These are phyloP conservation scores for Yamadazyma diospyri DNA, from an alignment of 1,139 yeast genomes.

Conservation along the genomic window DNA sequence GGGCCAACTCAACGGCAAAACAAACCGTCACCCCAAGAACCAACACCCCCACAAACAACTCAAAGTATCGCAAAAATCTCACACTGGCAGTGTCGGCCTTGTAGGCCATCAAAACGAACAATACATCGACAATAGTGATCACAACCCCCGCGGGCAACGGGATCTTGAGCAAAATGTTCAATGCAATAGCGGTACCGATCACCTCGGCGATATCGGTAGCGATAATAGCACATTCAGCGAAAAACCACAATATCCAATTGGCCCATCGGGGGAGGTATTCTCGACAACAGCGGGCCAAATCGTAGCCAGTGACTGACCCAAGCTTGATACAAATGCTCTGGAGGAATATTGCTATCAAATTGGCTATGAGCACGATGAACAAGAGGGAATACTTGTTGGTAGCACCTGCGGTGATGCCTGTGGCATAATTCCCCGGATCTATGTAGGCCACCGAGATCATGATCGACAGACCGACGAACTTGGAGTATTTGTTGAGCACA, in stretches of 20 bases:
- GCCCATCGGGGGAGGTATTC: slow-evolving; percentile 60
- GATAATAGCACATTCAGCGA: slow-evolving; percentile 77
- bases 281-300: slow-evolving; percentile 68
- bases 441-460: slow-evolving; percentile 77
- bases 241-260: slow-evolving; percentile 53
- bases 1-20: slow-evolving; percentile 64
- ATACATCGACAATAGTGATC: slow-evolving; percentile 67
- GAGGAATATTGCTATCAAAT: slow-evolving; percentile 67
- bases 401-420: slow-evolving; percentile 79
- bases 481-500: slow-evolving; percentile 40
- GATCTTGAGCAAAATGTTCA: slow-evolving; percentile 62
- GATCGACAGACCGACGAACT: slow-evolving; percentile 75
- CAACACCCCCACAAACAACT: slow-evolving; percentile 59
- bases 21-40: slow-evolving; percentile 71
- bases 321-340: slow-evolving; percentile 71
- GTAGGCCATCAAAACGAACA: slow-evolving; percentile 71
- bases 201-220: slow-evolving; percentile 89
- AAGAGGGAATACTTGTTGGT: slow-evolving; percentile 58
- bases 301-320: slow-evolving; percentile 79
- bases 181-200: slow-evolving; percentile 82
- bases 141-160: slow-evolving; percentile 81
- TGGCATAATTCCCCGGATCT: slow-evolving; percentile 86
- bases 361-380: slow-evolving; percentile 64
- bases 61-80: slow-evolving; percentile 61
- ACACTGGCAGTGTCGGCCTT: slow-evolving; percentile 65